Percentiles rank a stretch among this genome's conserved stretches.
phyloP scores from a whole-genome alignment of 2,329 filamentous ascomycete species.

The Fusarium fujikuroi region DNA sequence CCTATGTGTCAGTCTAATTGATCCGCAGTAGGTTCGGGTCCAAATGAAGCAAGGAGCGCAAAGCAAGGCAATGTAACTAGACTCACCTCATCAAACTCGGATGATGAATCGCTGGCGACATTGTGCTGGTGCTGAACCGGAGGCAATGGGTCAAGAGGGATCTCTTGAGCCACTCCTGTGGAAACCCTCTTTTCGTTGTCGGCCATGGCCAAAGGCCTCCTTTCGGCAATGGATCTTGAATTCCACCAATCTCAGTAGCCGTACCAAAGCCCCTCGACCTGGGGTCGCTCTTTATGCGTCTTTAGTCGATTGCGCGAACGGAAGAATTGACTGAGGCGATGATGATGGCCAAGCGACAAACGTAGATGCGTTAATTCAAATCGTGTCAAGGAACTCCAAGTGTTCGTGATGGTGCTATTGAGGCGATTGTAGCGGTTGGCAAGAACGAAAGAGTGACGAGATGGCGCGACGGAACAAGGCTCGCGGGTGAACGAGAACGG shows the following conservation, averaged over 20 bases:
- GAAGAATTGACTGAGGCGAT: neutral
- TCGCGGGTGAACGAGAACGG: conserved; percentile 3
- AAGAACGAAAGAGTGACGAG: conserved; percentile 1
- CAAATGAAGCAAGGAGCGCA: neutral
- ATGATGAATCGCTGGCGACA: conserved; percentile 35
- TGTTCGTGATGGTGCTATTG: neutral
- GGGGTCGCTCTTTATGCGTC: conserved; percentile 13
- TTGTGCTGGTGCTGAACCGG: conserved; percentile 31
- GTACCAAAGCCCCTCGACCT: conserved; percentile 13
- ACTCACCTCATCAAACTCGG: conserved; percentile 45
- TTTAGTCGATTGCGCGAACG: conserved; percentile 10
- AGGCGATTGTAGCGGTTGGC: neutral
- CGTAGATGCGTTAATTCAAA: neutral
- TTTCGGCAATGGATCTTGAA: conserved; percentile 29
- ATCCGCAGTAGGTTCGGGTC: neutral
- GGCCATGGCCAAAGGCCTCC: conserved; percentile 46
- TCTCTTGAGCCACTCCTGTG: conserved; percentile 30
- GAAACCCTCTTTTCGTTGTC: conserved; percentile 46
- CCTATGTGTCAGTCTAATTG: conserved; percentile 10
- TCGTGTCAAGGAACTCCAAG: neutral
- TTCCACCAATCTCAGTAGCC: conserved; percentile 32
- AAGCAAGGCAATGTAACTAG: neutral
- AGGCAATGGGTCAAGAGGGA: conserved; percentile 31
- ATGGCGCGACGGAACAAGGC: conserved; percentile 4
- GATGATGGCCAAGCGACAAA: neutral